A percentile compares a stretch with the other conserved stretches of the same genome.
phyloP scores from a whole-genome alignment of 768 basidiomycete species.

The Lyophyllum semitale region DNA sequence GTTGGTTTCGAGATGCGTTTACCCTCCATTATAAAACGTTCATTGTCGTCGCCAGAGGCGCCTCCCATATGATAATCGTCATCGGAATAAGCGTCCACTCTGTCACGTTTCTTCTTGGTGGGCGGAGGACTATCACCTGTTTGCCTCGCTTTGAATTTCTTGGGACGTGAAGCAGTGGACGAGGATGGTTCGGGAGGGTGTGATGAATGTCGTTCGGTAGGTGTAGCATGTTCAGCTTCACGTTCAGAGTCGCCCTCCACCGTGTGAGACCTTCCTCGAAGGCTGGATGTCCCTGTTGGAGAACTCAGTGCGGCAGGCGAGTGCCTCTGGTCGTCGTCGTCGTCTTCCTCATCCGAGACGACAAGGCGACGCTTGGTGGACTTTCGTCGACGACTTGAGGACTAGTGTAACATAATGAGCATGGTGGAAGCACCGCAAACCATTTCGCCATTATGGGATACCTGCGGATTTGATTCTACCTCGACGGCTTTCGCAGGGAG shows the following conservation, averaged over 20 bases:
- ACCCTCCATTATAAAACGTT: background rate
- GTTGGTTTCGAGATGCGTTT: constrained; percentile 18
- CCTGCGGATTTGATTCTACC: constrained; percentile 16
- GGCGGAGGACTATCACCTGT: constrained; percentile 8
- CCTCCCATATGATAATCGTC: constrained; percentile 15
- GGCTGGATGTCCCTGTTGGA: background rate
- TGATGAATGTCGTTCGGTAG: background rate
- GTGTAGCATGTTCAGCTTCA: constrained; percentile 5
- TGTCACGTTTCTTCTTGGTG: constrained; percentile 17
- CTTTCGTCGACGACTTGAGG: constrained; percentile 20
- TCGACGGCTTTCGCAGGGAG: constrained; percentile 14
- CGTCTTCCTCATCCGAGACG: constrained; percentile 29
- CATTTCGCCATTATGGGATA: constrained; percentile 5
- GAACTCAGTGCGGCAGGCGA: constrained; percentile 7
- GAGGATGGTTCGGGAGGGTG: constrained; percentile 6
- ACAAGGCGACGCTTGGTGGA: constrained; percentile 27
- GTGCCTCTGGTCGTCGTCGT: constrained; percentile 8
- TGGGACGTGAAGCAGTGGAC: background rate
- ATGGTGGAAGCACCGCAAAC: background rate
- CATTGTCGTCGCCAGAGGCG: constrained; percentile 14
- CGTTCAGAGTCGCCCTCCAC: constrained; percentile 12
- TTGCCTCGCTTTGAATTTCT: constrained; percentile 9
- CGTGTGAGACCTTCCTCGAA: constrained; percentile 7
- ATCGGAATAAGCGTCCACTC: constrained; percentile 28
- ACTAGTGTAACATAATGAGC: constrained; percentile 4